Evolutionary conservation across 2,329 filamentous ascomycete species (phyloP).

Genomic region (Coniella vitis): DNA sequence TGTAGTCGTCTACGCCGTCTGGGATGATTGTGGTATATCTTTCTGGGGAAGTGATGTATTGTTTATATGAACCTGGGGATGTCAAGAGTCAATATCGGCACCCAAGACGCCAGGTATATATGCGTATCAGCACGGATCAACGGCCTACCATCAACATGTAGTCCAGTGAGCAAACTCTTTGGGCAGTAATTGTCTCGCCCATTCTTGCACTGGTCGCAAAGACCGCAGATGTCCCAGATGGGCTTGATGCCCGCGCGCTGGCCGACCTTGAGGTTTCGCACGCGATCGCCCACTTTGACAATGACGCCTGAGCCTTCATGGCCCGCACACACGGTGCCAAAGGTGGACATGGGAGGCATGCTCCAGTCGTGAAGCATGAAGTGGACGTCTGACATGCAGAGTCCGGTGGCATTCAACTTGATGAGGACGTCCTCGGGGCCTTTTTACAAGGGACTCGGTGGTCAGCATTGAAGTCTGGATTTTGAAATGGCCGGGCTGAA

Average conservation of each 20-base stretch:
- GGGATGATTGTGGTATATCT: slow-evolving; percentile 45
- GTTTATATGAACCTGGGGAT: slow-evolving; percentile 42
- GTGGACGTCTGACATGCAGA: slow-evolving; percentile 19
- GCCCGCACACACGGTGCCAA: slow-evolving; percentile 20
- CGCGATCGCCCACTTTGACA: slow-evolving; percentile 26
- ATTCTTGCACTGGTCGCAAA: slow-evolving; percentile 28
- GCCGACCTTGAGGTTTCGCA: slow-evolving; percentile 26
- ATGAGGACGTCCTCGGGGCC: slow-evolving; percentile 18
- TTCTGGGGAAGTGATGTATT: slow-evolving; percentile 51
- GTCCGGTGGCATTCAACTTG: slow-evolving; percentile 16
- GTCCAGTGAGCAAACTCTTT: slow-evolving; percentile 12
- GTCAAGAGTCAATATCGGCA: no score
- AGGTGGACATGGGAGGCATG: slow-evolving; percentile 12
- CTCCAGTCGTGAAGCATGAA: slow-evolving; percentile 17
- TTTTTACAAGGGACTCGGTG: background rate
- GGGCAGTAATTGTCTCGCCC: slow-evolving; percentile 29
- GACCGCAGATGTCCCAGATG: slow-evolving; percentile 25
- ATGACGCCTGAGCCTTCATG: slow-evolving; percentile 34
- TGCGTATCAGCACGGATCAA: no score
- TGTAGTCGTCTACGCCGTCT: slow-evolving; percentile 39
- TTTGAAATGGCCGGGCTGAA: no score
- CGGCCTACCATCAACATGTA: slow-evolving; percentile 9
- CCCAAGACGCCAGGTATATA: no score
- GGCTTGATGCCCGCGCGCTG: slow-evolving; percentile 34
- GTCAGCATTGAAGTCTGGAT: no score